phyloP scores from a whole-genome alignment of 768 basidiomycete species.

The Tulasnella sp. region DNA sequence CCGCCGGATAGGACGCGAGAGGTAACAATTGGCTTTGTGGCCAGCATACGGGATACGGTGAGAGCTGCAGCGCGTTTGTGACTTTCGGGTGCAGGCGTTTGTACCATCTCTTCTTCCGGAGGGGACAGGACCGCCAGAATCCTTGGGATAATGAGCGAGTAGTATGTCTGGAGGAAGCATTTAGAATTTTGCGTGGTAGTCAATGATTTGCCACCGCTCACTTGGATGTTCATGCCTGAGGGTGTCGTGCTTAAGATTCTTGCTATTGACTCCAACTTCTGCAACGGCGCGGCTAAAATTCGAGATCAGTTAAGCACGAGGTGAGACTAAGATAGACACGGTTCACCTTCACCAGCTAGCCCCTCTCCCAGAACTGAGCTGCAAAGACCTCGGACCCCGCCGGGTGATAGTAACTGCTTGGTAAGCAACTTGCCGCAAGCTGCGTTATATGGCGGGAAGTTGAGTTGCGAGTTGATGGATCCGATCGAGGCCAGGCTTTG shows the following conservation, averaged over 20 bases:
- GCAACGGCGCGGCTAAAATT: slow-evolving; percentile 37
- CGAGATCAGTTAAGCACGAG: background rate
- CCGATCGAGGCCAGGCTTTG: slow-evolving; percentile 59
- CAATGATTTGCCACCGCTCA: slow-evolving; percentile 21
- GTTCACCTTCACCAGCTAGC: slow-evolving; percentile 27
- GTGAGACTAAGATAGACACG: slow-evolving; percentile 10
- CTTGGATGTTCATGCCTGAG: slow-evolving; percentile 41
- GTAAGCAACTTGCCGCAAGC: slow-evolving; percentile 55
- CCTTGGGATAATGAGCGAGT: slow-evolving; percentile 40
- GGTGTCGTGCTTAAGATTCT: slow-evolving; percentile 55
- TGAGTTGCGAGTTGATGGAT: slow-evolving; percentile 36
- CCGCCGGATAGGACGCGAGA: slow-evolving; percentile 22
- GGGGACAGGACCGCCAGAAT: slow-evolving; percentile 40
- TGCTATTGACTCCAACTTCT: slow-evolving; percentile 65
- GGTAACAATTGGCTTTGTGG: slow-evolving; percentile 21
- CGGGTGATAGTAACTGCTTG: slow-evolving; percentile 55
- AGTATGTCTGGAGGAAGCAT: slow-evolving; percentile 45
- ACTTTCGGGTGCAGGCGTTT: slow-evolving; percentile 29
- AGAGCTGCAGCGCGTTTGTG: slow-evolving; percentile 57
- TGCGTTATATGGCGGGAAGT: slow-evolving; percentile 35
- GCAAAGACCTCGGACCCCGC: slow-evolving; percentile 59
- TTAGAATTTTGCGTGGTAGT: slow-evolving; percentile 20
- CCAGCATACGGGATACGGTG: slow-evolving; percentile 53
- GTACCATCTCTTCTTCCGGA: slow-evolving; percentile 18
- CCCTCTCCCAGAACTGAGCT: slow-evolving; percentile 56